Base-by-base conservation (phyloP, 2,329 filamentous ascomycete genomes). In the Myriosclerotinia scirpicola region DNA sequence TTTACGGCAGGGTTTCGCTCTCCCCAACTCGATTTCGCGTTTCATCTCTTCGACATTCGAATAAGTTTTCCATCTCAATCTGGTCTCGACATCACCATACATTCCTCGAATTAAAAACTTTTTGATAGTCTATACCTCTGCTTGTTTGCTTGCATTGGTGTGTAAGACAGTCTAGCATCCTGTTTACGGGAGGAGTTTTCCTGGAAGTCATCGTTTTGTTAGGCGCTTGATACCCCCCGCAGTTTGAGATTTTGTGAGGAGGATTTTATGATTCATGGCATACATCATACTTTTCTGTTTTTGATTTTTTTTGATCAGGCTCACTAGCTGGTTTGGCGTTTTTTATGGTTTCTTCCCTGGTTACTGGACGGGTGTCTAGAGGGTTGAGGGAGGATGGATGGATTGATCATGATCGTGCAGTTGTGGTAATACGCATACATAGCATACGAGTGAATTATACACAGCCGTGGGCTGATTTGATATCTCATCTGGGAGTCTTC, bases 1-100 rank as follows among this genome's bases (percentile, higher is more conserved):
- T 76, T 76, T 76, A 76, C 75, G 75, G 73, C 69, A 76, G 75
- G 73, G 74, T 75, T 73, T 74, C 73, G 73, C 69, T 67, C 70
- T 59, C 56, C 66, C 67, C 30, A 64, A 68, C 56, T 53, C 68
- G 61, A 67, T 66, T 7, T 54, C 52, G 61, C 65, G 61, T 65
- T 65, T 64, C 44, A 55, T 70, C 66, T 71, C 68, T 61, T 71
- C 64, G 67, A 71, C 58, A 20, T 30, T 52, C 52, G 64, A 65
- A 36, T 30, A 52, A 62, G 54, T 60, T 52, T 22, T 55, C 66
- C 56, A 64, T 65, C 64, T 64, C 70, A 69, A 69, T 70, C 69
- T 72, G 72, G 70, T 71, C 68, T 71, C 65, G 61, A 54, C 64
- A 66, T 52, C 52, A 9, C 12, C 8, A 44, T n/a, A 55, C 53